Evolutionary conservation across 2,329 filamentous ascomycete species (phyloP), one percentile per base, ranked within the genome.

Genomic region (Ceratocystis cacaofunesta): DNA sequence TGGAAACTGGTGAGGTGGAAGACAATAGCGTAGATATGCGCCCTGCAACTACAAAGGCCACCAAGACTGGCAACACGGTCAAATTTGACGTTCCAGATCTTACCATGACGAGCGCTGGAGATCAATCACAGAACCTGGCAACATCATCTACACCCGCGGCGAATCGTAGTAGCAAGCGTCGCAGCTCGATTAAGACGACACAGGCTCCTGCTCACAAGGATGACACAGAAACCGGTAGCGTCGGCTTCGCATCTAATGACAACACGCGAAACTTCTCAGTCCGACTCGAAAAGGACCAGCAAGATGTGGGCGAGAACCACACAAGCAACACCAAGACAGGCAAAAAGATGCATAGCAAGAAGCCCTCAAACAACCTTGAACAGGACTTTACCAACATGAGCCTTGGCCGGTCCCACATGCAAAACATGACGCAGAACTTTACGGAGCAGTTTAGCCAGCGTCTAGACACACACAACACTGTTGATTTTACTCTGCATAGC

Each of bases 141-240:
- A 22, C 63, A 15, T 64, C 65, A 28, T 62, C 62, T 22, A 50
- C 60, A 66, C 67, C 62, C 5, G 46, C 58, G 30, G 75, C 76
- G 7, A 78, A 78, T 69, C 73, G 74, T 62, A 75, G 76, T 12
- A 78, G 76, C 73, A 78, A 78, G 70, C 74, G 76, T 6, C 74
- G 75, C 61, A 74, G 66, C 36, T 66, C 70, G 12, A 30, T 68
- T 46, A 71, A 70, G 61, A 61, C 65, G 10, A 50, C 46, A 22
- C 46, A 55, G 64, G 28, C 58, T n/a, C n/a, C 58, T 61, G n/a
- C 36, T 17, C 58, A 36, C 6, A 66, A 65, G 19, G 66, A 69
- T 3, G 64, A 67, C n/a, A 65, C 67, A n/a, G 69, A 69, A 19
- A 67, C 69, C 28, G 69, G 69, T 57, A 69, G 66, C 65, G 69